Base-by-base conservation (phyloP, 139 green algal species). In the Chlamydomonas schloesseri region DNA sequence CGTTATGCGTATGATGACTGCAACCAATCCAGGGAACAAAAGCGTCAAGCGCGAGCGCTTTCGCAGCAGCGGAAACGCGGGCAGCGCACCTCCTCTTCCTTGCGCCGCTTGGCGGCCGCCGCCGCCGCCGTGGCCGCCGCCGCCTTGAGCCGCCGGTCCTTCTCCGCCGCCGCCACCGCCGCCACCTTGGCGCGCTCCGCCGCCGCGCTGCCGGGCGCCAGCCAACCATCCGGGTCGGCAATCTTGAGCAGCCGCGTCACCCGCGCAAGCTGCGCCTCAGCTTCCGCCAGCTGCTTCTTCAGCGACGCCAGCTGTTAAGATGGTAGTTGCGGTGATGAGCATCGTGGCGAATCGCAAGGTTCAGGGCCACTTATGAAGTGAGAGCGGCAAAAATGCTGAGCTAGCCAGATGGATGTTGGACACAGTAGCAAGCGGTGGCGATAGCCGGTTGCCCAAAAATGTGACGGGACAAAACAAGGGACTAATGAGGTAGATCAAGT, bases 221-320 rank as follows among this genome's bases (percentile, higher is more conserved):
- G 95, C 91, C 94, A 97, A 3, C 93, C 93, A 46, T 94, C 80
- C 0, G 94, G 95, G 80, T 97, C 94, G 15, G 95, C 95, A 36
- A 97, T 91, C 42, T 89, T 87, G 6, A 98, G 88, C 70, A 97
- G 90, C 20, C 75, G 73, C 42, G 93, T 88, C 23, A 89, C 87
- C 3, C 92, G 88, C 24, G 82, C 86, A 46, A 97, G 79, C 89
- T 95, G 87, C 3, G 65, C 50, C 37, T 96, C 87, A 37, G 96
- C 71, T 0, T 93, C 88, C 0, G 73, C 88, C 21, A 95, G 58
- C 77, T 96, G 88, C 15, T 75, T 80, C 64, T 67, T 70, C 29
- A 97, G 46, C 1, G 42, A 75, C n/a, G 73, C 83, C 62, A 95
- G 68, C 88, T 94, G 87, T 68, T n/a, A n/a, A 65, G 50, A 33